phyloP scores from a whole-genome alignment of 75 land plant species.

The Pseudotsuga menziesii region DNA sequence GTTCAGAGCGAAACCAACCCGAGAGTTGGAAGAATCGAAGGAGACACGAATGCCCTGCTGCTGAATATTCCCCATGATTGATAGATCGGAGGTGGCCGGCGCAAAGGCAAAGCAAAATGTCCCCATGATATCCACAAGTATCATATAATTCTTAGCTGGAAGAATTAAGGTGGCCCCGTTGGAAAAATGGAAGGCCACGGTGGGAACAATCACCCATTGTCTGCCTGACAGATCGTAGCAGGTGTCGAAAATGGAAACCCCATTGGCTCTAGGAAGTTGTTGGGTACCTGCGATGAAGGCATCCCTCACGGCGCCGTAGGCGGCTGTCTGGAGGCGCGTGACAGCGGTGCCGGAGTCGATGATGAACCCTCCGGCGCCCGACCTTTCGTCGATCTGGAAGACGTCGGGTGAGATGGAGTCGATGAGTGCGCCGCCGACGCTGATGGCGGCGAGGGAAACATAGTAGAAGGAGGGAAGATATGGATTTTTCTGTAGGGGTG shows the following conservation, averaged over 20 bases:
- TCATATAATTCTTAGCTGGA: constrained; percentile 61
- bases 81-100: constrained; percentile 40
- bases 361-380: constrained; percentile 62
- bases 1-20: constrained; percentile 47
- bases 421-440: constrained; percentile 57
- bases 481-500: constrained; percentile 57
- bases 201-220: constrained; percentile 48
- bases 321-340: constrained; percentile 44
- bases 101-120: constrained; percentile 81
- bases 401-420: constrained; percentile 29
- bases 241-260: constrained; percentile 4
- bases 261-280: constrained; percentile 30
- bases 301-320: constrained; percentile 54
- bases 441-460: constrained; percentile 59
- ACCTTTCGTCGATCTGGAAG: constrained; percentile 24
- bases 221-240: constrained; percentile 53
- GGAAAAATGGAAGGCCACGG: constrained; percentile 57
- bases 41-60: constrained; percentile 78
- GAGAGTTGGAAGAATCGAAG: constrained; percentile 56
- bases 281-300: constrained; percentile 36
- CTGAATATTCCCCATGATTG: constrained; percentile 86
- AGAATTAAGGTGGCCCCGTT: constrained; percentile 48
- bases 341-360: constrained; percentile 81
- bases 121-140: constrained; percentile 52
- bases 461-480: constrained; percentile 66